phyloP scores from a whole-genome alignment of 129 eudicot species.

The Kitagawia praeruptora region DNA sequence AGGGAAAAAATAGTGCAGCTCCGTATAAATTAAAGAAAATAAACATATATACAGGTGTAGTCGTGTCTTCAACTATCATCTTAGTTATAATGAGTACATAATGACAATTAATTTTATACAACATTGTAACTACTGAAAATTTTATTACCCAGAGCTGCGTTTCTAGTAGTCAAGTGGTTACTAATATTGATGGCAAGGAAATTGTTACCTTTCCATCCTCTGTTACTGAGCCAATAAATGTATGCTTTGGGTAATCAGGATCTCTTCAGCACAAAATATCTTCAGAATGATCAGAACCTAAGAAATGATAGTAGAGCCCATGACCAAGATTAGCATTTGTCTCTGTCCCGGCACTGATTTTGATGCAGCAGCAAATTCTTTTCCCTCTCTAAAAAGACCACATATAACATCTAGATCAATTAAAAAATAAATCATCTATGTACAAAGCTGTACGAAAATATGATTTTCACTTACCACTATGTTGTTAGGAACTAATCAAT shows the following conservation, averaged over 20 bases:
- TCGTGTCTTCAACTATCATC: no score
- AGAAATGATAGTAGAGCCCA: conserved; percentile 69
- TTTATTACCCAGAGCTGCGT: neutral
- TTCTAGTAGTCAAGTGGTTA: neutral
- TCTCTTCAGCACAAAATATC: conserved; percentile 89
- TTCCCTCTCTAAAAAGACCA: no score
- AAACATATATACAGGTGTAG: no score
- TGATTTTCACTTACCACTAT: no score
- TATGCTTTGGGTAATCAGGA: conserved; percentile 58
- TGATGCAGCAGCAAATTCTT: no score
- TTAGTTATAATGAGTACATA: no score
- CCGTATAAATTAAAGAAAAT: no score
- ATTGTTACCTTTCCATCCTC: conserved; percentile 80
- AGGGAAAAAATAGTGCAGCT: neutral
- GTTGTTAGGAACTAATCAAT: no score
- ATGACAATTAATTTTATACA: neutral
- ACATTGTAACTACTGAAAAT: neutral
- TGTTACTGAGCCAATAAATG: conserved; percentile 54
- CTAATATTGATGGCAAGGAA: neutral
- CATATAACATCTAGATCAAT: no score
- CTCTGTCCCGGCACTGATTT: no score
- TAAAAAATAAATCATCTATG: no score
- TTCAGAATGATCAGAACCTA: conserved; percentile 87
- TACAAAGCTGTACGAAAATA: no score
- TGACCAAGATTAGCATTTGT: conserved; percentile 61